Evolutionary conservation across 2,329 filamentous ascomycete species (phyloP).

Genomic region (Apiospora arundinis): DNA sequence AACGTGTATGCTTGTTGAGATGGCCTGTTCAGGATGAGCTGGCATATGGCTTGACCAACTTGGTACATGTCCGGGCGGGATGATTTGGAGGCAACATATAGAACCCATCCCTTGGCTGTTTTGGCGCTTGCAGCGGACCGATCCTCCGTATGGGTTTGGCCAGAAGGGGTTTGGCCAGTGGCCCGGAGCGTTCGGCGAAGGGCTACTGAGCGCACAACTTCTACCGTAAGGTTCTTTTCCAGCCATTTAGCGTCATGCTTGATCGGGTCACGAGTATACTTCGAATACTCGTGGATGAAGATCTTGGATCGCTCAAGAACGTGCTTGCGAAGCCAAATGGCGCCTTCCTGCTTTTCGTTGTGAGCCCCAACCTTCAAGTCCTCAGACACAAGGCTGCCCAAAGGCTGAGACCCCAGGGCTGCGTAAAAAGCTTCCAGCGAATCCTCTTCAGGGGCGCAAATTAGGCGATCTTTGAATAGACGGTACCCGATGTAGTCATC

Average conservation of each 20-base stretch:
- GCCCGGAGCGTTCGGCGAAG: slow-evolving; percentile 79
- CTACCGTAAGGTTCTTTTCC: slow-evolving; percentile 80
- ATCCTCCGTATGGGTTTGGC: slow-evolving; percentile 74
- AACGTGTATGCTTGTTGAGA: slow-evolving; percentile 90
- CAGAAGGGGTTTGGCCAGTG: slow-evolving; percentile 70
- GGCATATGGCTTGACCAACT: slow-evolving; percentile 85
- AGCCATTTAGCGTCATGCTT: slow-evolving; percentile 90
- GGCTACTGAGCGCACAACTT: slow-evolving; percentile 78
- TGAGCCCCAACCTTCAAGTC: slow-evolving; percentile 74
- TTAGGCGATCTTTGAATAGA: slow-evolving; percentile 82
- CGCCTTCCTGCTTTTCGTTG: slow-evolving; percentile 71
- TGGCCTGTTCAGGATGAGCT: slow-evolving; percentile 79
- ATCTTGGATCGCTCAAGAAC: slow-evolving; percentile 88
- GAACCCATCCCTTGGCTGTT: slow-evolving; percentile 60
- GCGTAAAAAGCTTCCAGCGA: slow-evolving; percentile 83
- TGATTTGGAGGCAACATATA: slow-evolving; percentile 75
- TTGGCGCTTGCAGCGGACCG: slow-evolving; percentile 73
- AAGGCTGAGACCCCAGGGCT: slow-evolving; percentile 75
- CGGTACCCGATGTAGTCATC: slow-evolving; percentile 91
- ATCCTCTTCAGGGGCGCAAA: slow-evolving; percentile 92
- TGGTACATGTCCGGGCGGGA: slow-evolving; percentile 84
- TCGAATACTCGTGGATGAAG: slow-evolving; percentile 79
- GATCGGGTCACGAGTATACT: slow-evolving; percentile 78
- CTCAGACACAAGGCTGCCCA: slow-evolving; percentile 81
- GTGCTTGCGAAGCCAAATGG: slow-evolving; percentile 74